phyloP scores from a whole-genome alignment of 1,139 yeast genomes.

The Protomyces gravidus region DNA sequence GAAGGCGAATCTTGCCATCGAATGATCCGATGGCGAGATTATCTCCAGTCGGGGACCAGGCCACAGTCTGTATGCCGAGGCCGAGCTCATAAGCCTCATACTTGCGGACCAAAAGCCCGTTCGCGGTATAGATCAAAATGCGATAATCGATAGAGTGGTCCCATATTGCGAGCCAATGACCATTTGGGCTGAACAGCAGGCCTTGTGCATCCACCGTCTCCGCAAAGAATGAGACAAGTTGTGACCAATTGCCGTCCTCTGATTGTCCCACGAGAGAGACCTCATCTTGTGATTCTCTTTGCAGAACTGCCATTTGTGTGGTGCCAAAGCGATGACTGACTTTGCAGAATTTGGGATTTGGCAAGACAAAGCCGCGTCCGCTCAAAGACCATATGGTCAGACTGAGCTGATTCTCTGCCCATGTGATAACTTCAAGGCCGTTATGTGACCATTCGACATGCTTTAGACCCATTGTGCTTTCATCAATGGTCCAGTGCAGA shows the following conservation, averaged over 20 bases:
- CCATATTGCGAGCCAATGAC: slow-evolving; percentile 34
- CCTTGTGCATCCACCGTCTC: slow-evolving; percentile 34
- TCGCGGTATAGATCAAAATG: slow-evolving; percentile 32
- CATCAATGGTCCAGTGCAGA: slow-evolving; percentile 20
- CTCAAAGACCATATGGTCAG: slow-evolving; percentile 31
- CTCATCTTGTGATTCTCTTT: slow-evolving; percentile 33
- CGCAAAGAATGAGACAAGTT: slow-evolving; percentile 9
- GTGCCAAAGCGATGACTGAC: slow-evolving; percentile 32
- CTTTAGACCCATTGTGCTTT: slow-evolving; percentile 31
- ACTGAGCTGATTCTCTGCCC: slow-evolving; percentile 32
- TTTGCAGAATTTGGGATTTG: slow-evolving; percentile 5
- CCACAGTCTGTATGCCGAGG: slow-evolving; percentile 23
- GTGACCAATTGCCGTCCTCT: slow-evolving; percentile 7
- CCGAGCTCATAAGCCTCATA: slow-evolving; percentile 23
- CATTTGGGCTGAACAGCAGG: slow-evolving; percentile 35
- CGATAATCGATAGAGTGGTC: slow-evolving; percentile 32
- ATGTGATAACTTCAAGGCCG: slow-evolving; percentile 33
- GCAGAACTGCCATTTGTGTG: slow-evolving; percentile 31
- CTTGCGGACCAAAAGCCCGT: slow-evolving; percentile 29
- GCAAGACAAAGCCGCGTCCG: slow-evolving; percentile 13
- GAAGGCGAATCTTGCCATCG: slow-evolving; percentile 33
- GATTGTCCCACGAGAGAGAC: slow-evolving; percentile 30
- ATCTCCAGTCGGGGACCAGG: slow-evolving; percentile 34
- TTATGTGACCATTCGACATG: slow-evolving; percentile 33
- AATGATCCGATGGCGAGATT: slow-evolving; percentile 33